These are phyloP conservation scores for Melanopsichium pennsylvanicum DNA, from an alignment of 1,284 basidiomycete genomes.

Conservation along the genomic window DNA sequence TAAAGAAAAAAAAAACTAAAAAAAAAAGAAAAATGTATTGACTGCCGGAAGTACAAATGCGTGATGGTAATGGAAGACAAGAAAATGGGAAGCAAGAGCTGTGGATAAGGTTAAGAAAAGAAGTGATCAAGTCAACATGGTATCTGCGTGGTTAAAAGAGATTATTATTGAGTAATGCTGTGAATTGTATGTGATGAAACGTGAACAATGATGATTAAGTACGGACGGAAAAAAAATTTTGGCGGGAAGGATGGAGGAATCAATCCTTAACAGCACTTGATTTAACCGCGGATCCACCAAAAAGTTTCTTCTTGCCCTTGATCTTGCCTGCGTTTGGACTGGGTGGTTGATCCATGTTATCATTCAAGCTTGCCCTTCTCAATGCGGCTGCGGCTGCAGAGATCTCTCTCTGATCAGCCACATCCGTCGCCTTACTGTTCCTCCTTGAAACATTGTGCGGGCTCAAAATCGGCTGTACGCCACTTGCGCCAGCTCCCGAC, in stretches of 20 bases:
- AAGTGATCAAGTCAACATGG: too few relatives aligned
- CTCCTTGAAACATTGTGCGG: constrained; percentile 38
- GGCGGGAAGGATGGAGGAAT: neutral
- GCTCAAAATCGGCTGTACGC: constrained; percentile 29
- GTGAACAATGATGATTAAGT: too few relatives aligned
- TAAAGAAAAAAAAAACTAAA: neutral
- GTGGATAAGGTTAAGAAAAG: neutral
- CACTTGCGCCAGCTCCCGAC: constrained; percentile 9
- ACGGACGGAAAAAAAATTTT: too few relatives aligned
- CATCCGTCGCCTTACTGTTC: constrained; percentile 31
- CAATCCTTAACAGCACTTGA: constrained; percentile 32
- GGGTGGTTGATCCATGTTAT: constrained; percentile 12
- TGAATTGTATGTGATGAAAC: too few relatives aligned
- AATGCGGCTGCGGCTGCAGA: constrained; percentile 44
- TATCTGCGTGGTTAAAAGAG: too few relatives aligned
- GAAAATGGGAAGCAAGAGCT: neutral
- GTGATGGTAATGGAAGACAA: too few relatives aligned
- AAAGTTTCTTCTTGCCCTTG: constrained; percentile 43
- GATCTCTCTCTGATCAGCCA: constrained; percentile 38
- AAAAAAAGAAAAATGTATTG: neutral
- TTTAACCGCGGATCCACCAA: constrained; percentile 36
- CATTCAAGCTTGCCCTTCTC: constrained; percentile 16
- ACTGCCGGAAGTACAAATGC: constrained; percentile 22
- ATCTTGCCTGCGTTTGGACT: constrained; percentile 14
- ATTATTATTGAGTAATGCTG: too few relatives aligned